A percentile compares a stretch with the other conserved stretches of the same genome.
Conservation (phyloP, 164 flowering plant genomes). For the Paratinospora sagittata region DNA sequence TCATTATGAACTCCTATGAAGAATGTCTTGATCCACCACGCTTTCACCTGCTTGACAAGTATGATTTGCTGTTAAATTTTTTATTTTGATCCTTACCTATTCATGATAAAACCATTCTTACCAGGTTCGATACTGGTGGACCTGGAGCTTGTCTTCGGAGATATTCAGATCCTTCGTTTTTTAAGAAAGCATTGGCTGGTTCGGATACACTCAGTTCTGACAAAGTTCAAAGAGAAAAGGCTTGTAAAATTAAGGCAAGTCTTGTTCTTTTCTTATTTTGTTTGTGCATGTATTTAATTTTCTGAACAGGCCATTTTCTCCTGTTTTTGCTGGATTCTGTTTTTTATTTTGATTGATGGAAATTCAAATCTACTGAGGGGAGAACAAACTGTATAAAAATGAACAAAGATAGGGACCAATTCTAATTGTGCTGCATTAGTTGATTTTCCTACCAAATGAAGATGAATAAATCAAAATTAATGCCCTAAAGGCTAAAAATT, state of each 20-base stretch:
- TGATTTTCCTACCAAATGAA: too few species aligned
- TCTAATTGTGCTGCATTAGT: too few species aligned
- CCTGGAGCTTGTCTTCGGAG: constrained; percentile 79
- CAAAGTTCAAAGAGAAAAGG: constrained; percentile 36
- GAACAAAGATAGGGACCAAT: too few species aligned
- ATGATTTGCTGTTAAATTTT: constrained; percentile 13
- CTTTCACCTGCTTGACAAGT: constrained; percentile 87
- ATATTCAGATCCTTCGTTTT: constrained; percentile 84
- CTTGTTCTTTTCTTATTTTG: neutral
- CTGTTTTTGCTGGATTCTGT: neutral
- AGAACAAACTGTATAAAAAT: too few species aligned
- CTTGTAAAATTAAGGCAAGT: constrained; percentile 54
- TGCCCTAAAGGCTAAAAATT: too few species aligned
- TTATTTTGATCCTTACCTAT: constrained; percentile 3
- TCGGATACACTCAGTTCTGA: constrained; percentile 27
- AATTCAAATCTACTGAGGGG: too few species aligned
- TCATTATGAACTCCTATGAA: constrained; percentile 84
- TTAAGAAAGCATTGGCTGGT: constrained; percentile 38
- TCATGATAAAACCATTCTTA: constrained; percentile 7
- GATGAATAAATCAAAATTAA: too few species aligned
- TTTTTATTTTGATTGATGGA: too few species aligned
- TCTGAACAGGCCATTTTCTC: neutral
- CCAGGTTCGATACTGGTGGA: constrained; percentile 79
- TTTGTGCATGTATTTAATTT: neutral
- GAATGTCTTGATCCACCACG: constrained; percentile 82